Base-by-base conservation (phyloP, 495 filamentous ascomycete genomes). In the Lentithecium fluviatile region DNA sequence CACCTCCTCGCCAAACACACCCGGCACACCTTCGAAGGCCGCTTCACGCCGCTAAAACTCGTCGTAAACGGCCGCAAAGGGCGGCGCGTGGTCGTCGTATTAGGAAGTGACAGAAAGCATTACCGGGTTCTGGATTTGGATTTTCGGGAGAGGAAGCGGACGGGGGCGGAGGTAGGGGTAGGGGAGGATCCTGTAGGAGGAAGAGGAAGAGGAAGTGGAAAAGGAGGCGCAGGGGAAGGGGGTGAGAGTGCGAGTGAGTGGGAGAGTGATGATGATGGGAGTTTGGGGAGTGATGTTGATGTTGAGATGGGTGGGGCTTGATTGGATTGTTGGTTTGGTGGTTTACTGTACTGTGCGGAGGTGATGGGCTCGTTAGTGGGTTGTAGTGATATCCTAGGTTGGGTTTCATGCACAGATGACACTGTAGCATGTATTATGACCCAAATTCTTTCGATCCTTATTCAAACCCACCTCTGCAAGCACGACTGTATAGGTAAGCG, bases 71-170 rank as follows among this genome's bases (percentile, higher is more conserved):
- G 72, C 12, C 45, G 74, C 13, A 61, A 61, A 46, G 62, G 62
- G 15, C 49, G 69, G 43, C 58, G 58, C 19, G 72, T 73, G 4
- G 59, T 70, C 6, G 38, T 69, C 17, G 71, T 73, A 15, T 43
- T 74, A 29, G 72, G 62, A 0, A 54, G 61, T n/a, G 71, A 71
- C 42, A 37, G 53, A 13, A 70, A 60, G 61, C 45, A 58, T 42
- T 74, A 68, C 54, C 52, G 52, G 49, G 62, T 72, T 23, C 56
- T 73, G 17, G 71, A 74, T 68, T 45, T 74, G 32, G 68, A 68
- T 48, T 65, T 47, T 19, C 43, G n/a, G 23, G 48, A 32, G 24
- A 56, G 46, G 36, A 49, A 53, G 29, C 45, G 20, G n/a, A n/a
- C n/a, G n/a, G n/a, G n/a, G n/a, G n/a, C n/a, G 21, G 43, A 25